These are phyloP conservation scores for Daldinia grandis DNA, from an alignment of 495 filamentous ascomycete genomes.

Conservation along the genomic window DNA sequence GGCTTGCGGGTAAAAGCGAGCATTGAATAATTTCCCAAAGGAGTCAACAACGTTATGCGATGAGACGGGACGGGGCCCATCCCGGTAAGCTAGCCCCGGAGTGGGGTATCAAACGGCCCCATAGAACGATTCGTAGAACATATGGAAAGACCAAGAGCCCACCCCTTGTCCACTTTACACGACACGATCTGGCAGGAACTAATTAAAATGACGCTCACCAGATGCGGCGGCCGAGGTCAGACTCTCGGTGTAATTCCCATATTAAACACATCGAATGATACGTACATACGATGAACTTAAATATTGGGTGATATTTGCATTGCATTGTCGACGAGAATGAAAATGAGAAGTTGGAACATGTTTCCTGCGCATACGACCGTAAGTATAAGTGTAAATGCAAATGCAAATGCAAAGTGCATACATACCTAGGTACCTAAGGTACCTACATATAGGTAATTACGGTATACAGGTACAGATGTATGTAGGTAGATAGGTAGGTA, in stretches of 20 bases:
- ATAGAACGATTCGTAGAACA: conserved; percentile 54
- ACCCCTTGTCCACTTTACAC: conserved; percentile 30
- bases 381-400: neutral
- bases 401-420: neutral
- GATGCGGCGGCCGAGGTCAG: conserved; percentile 21
- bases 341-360: neutral
- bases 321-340: neutral
- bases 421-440: no score
- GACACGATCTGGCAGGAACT: conserved; percentile 36
- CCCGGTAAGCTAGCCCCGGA: conserved; percentile 34
- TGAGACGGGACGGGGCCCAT: conserved; percentile 31
- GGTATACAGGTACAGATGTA: neutral
- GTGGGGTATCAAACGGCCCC: conserved; percentile 34
- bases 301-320: neutral
- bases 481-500: no score
- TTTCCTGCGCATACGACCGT: neutral
- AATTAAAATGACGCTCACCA: conserved; percentile 31
- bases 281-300: neutral
- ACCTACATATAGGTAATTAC: neutral
- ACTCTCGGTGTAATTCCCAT: conserved; percentile 23
- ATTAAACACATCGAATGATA: conserved; percentile 17
- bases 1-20: conserved; percentile 48
- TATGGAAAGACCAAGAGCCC: conserved; percentile 46
- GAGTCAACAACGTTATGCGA: conserved; percentile 53
- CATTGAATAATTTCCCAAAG: conserved; percentile 58